Conservation (phyloP, 1,284 basidiomycete species). For the Mycena sp. region DNA sequence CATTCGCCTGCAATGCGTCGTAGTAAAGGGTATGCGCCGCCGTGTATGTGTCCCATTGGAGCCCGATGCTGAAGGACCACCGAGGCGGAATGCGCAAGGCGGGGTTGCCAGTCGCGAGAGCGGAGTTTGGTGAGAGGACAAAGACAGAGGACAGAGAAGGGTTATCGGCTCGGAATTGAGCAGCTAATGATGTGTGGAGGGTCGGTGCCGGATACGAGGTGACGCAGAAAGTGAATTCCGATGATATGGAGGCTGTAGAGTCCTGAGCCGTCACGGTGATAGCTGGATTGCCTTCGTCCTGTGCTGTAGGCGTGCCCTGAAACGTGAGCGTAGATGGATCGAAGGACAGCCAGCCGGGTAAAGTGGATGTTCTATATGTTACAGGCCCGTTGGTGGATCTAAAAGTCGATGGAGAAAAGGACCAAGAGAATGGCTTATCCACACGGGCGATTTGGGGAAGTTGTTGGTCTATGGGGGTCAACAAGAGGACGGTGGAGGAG, state of each 20-base stretch:
- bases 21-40: conserved; percentile 68
- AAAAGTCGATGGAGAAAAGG: conserved; percentile 70
- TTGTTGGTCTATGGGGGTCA: conserved; percentile 64
- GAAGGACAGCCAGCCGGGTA: conserved; percentile 76
- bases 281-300: conserved; percentile 64
- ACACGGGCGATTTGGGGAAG: conserved; percentile 71
- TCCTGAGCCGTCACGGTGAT: conserved; percentile 68
- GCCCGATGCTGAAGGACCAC: conserved; percentile 94
- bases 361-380: conserved; percentile 54
- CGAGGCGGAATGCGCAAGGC: conserved; percentile 79
- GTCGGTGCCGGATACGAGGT: conserved; percentile 65
- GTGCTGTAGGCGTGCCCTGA: conserved; percentile 62
- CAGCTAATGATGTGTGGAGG: conserved; percentile 62
- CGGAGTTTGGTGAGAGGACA: conserved; percentile 62
- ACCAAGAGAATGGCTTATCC: conserved; percentile 69
- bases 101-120: conserved; percentile 62
- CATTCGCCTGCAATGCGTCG: conserved; percentile 70
- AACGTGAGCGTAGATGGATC: conserved; percentile 61
- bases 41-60: conserved; percentile 74
- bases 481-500: conserved; percentile 56
- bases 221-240: conserved; percentile 69
- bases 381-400: conserved; percentile 54
- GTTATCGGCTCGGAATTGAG: conserved; percentile 69
- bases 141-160: conserved; percentile 77
- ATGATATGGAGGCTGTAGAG: conserved; percentile 53